Evolutionary conservation across 1,284 basidiomycete genomes (phyloP), one percentile per base, ranked within the genome.

Genomic region (Naganishia cerealis): DNA sequence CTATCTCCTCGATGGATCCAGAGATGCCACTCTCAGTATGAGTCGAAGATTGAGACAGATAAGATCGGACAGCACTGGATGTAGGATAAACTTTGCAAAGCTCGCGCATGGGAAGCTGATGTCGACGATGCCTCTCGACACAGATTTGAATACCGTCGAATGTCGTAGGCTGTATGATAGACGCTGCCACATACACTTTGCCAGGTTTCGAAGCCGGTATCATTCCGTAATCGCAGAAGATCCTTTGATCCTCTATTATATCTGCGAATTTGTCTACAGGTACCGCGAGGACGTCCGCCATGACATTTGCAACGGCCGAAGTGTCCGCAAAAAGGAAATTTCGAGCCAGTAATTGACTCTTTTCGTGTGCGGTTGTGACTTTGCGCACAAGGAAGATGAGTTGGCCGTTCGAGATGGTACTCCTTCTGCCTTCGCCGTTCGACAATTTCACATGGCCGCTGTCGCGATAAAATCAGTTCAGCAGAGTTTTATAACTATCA

Each of bases 321-420:
- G 80, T 73, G 53, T 82, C 81, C 36, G 80, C 81, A 65, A 82
- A 83, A 68, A 81, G 79, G 72, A 77, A 82, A 40, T 81, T 77
- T 21, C 79, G 75, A 3, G 79, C 75, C 36, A 80, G 71, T 24
- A 82, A 75, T 52, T 79, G 78, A 39, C 73, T 73, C 52, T 77
- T 78, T 67, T 83, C 81, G 26, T 75, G 72, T 12, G 73, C 57
- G 16, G 78, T 79, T 2, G 73, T 72, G 10, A 82, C 74, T 9
- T 81, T 74, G 16, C 81, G 78, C 3, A 81, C 78, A 13, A 83
- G 75, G 69, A 82, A 79, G 68, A 82, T 78, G 61, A 83, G 73
- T 72, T 82, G 82, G 18, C 81, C 81, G 71, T 81, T 82, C 5
- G 80, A 79, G 10, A 82, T 78, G 2, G 78, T 80, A 33, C 71